Conservation (phyloP, 2,329 filamentous ascomycete species). For the Pseudogymnoascus sp. region DNA sequence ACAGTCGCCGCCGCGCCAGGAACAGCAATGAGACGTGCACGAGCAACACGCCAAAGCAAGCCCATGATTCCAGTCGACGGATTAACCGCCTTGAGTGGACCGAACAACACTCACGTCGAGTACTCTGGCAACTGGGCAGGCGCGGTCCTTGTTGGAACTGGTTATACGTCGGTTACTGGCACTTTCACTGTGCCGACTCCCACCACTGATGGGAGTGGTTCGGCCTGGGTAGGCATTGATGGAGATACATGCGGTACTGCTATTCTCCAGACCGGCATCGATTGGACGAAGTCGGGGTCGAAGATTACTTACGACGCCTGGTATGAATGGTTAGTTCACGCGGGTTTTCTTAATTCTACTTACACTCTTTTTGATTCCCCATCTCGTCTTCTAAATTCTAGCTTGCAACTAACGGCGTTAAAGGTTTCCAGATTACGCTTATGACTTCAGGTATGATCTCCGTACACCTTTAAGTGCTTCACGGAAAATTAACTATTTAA, state of each 20-base stretch:
- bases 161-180: constrained; percentile 46
- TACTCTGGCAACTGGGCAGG: constrained; percentile 56
- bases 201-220: constrained; percentile 39
- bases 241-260: constrained; percentile 48
- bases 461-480: not conserved
- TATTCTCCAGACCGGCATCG: constrained; percentile 51
- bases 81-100: constrained; percentile 22
- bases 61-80: constrained; percentile 29
- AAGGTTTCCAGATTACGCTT: constrained; percentile 45
- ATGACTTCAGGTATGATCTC: constrained; percentile 36
- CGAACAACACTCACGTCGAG: constrained; percentile 36
- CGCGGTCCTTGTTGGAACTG: constrained; percentile 43
- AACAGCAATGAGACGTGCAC: constrained; percentile 35
- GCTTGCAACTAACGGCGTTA: not conserved
- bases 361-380: not conserved
- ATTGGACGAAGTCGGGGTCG: constrained; percentile 43
- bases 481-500: not conserved
- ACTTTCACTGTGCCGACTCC: constrained; percentile 48
- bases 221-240: constrained; percentile 56
- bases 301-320: constrained; percentile 45
- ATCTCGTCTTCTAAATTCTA: not conserved
- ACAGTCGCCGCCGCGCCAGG: constrained; percentile 38
- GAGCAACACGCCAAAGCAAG: constrained; percentile 21
- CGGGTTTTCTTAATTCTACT: not conserved
- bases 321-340: constrained; percentile 45